A percentile compares a stretch with the other conserved stretches of the same genome.
These are phyloP conservation scores for Puccinia horiana DNA, from an alignment of 1,284 basidiomycete genomes.

Conservation along the genomic window DNA sequence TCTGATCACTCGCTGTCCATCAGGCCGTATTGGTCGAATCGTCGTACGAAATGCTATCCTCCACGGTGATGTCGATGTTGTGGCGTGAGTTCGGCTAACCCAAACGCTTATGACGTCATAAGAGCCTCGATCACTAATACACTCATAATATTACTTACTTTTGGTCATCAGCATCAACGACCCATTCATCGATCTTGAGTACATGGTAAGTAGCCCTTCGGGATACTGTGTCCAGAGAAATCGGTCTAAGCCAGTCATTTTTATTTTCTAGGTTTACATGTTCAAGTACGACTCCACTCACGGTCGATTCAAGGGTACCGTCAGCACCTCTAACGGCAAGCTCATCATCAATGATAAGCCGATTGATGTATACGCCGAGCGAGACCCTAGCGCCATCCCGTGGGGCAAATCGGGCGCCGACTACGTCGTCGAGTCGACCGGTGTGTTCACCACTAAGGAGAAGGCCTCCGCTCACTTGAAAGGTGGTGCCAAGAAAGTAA, in stretches of 20 bases:
- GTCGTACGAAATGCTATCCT: constrained; percentile 91
- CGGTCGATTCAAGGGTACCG: constrained; percentile 86
- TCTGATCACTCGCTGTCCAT: background rate
- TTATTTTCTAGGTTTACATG: constrained; percentile 80
- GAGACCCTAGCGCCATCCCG: constrained; percentile 80
- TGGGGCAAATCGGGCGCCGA: constrained; percentile 82
- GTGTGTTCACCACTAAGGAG: constrained; percentile 93
- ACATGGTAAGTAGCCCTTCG: constrained; percentile 70
- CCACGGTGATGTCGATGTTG: constrained; percentile 74
- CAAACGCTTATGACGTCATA: constrained; percentile 39
- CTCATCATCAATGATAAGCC: constrained; percentile 80
- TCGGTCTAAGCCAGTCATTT: background rate
- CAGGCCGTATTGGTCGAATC: constrained; percentile 96
- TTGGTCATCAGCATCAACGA: constrained; percentile 58
- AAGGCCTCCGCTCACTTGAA: constrained; percentile 93
- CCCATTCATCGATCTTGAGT: constrained; percentile 92
- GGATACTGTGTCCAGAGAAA: background rate
- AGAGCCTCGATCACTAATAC: background rate
- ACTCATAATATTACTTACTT: constrained; percentile 19
- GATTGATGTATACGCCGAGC: constrained; percentile 80
- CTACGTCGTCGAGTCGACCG: constrained; percentile 97
- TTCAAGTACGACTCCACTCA: constrained; percentile 99
- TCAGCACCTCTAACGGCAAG: constrained; percentile 84
- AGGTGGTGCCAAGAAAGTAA: constrained; percentile 99
- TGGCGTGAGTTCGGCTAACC: constrained; percentile 74